Base-by-base conservation (phyloP, 1,284 basidiomycete genomes). In the Boletus semigastroideus region DNA sequence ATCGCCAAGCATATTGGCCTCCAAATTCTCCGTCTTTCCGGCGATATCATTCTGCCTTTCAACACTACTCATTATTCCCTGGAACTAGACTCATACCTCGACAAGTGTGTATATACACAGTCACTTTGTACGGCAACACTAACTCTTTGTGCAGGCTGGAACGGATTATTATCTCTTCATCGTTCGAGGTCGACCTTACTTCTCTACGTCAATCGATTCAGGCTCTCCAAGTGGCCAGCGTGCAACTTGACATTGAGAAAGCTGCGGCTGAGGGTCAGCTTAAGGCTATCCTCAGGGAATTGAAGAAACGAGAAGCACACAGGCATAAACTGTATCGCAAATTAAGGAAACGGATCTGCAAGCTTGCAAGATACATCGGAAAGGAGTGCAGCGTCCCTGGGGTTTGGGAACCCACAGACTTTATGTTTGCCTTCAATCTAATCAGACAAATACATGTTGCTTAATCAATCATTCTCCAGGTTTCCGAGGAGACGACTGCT, bases 11-110 rank as follows among this genome's bases (percentile, higher is more conserved):
- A 86, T 57, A 68, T 87, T 10, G 87, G 87, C 25, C 66, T 89
- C 13, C 73, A 81, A 57, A 72, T 81, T 4, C 72, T 93, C 34
- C 78, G 86, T 14, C 66, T 90, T 4, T 77, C 83, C 0, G 80
- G 85, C 53, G 70, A 78, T 6, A 68, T 86, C 40, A 63, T 83
- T 10, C 70, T 84, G 7, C 90, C 90, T 1, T 69, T 94, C 60
- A 91, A 93, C 67, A 85, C 87, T 7, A 89, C 87, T 1, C 81
- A 88, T 60, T 92, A 92, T 54, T 67, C 80, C 1, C 64, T 73
- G 37, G 75, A 80, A 54, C 70, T 83, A 28, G 73, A 75, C 46
- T 66, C 64, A 9, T 82, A 83, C 55, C 69, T 84, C 12, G 66
- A 78, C 51, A 69, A 64, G 80, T 19, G 75, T 33, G 8, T 31